Evolutionary conservation across 345 rosid species (phyloP), one percentile per base, ranked within the genome.

Genomic region (Lepidium africanum): DNA sequence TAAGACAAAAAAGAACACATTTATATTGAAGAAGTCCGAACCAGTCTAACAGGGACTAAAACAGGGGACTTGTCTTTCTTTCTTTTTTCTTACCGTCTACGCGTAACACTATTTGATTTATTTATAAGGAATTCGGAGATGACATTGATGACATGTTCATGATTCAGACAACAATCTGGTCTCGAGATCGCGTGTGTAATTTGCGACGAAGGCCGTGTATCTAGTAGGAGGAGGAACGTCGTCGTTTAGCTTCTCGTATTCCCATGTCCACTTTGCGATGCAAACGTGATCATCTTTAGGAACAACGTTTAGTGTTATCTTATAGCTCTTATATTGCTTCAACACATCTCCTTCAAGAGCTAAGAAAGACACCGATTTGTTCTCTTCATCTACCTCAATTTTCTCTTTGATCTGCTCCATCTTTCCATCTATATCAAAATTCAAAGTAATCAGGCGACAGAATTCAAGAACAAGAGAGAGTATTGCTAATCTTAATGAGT

Each of bases 281-380:
- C 70, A 63, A 70, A 61, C 61, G 37, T 11, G 33, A 43, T 37
- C 57, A 54, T 16, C 64, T 27, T 48, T 23, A 25, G 57, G 64
- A 63, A 54, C 3, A 54, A 72, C 63, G n/a, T 63, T 25, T 38
- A 72, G 76, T 63, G 23, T 55, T 53, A 63, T 53, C 64, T 55
- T 72, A 15, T 63, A 72, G 58, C 76, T 63, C n/a, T 62, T 63
- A 57, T 71, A 71, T 17, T 43, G 76, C 63, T 71, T 46, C 56
- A 71, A 53, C 63, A 71, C 57, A 37, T 71, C 69, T 45, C 76
- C 76, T 45, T 71, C 76, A 13, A 71, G 39, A 35, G 69, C 75
- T 61, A 71, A 53, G 11, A 62, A 62, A 14, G 69, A 42, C 16
- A 71, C 55, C 3, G 63, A 63, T 33, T 45, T 71, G 40, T 71